Conservation (phyloP, 495 filamentous ascomycete species). For the Xylaria flabelliformis region DNA sequence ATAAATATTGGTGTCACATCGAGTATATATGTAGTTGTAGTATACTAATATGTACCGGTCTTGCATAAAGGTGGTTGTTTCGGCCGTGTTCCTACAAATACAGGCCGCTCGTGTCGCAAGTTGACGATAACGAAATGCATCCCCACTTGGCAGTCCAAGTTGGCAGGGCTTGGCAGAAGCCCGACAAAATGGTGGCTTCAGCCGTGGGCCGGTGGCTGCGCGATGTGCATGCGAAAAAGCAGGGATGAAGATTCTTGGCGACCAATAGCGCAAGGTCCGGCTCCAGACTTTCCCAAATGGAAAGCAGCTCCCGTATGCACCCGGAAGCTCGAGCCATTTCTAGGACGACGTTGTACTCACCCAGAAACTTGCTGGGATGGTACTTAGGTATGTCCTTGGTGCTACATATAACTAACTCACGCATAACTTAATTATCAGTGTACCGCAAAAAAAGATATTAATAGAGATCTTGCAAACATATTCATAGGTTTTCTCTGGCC, state of each 20-base stretch:
- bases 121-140: conserved; percentile 13
- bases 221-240: conserved; percentile 15
- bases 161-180: conserved; percentile 26
- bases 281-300: conserved; percentile 5
- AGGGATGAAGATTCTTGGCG: conserved; percentile 14
- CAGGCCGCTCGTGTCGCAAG: conserved; percentile 12
- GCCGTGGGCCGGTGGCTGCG: neutral
- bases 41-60: neutral
- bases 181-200: conserved; percentile 20
- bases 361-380: neutral
- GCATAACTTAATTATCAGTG: neutral
- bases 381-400: no score
- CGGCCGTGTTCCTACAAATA: neutral
- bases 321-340: conserved; percentile 18
- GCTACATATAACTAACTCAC: no score
- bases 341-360: conserved; percentile 5
- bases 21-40: neutral
- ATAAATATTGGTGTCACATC: neutral
- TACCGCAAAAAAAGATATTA: neutral
- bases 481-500: neutral
- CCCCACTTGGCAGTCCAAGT: neutral
- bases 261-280: conserved; percentile 20
- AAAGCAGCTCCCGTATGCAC: conserved; percentile 15
- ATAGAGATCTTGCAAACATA: neutral
- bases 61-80: conserved; percentile 19